Evolutionary conservation across 2,329 filamentous ascomycete genomes (phyloP), one percentile per base, ranked within the genome.

Genomic region (Penicillium sp.): DNA sequence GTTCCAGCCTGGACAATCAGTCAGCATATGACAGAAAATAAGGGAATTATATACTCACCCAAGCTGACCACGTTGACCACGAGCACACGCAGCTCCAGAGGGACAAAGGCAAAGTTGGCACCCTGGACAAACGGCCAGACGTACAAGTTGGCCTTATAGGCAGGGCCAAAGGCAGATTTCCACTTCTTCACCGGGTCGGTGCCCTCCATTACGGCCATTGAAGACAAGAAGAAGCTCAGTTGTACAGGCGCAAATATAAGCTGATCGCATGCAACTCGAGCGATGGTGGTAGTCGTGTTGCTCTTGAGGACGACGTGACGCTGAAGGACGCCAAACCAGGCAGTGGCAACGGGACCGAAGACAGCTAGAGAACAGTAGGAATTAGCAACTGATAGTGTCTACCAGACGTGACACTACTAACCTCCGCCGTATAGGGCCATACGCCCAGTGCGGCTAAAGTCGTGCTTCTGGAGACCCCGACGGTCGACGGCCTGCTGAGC

Each of bases 401-500:
- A 40, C 5, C 18, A 13, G 20, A 6, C 8, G 35, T 11, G n/a
- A 14, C 20, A 13, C n/a, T 13, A 54, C 66, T 42, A 63, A 76
- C 74, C 69, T 59, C 74, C 74, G 43, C 74, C 74, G 46, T 76
- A 76, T 27, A 74, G 59, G 23, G 66, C 70, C 74, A 76, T 75
- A 46, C 74, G 69, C 27, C 69, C 73, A 29, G 74, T 76, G 45
- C 74, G 64, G 20, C 65, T 67, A 45, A 70, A 63, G 62, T 91
- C 85, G 68, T 98, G 91, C 55, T 86, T 85, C 58, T 84, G 72
- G 22, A 86, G 57, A 14, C 89, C 90, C 62, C 79, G 84, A 68
- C 82, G 84, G 73, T 97, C 91, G 49, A 98, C 87, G 28, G 82
- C 77, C 72, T 97, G 91, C 72, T 98, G 93, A 29, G 93, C 89